Conservation (phyloP, 192 early-diverging fungal species). For the Phlyctochytrium arcticum region DNA sequence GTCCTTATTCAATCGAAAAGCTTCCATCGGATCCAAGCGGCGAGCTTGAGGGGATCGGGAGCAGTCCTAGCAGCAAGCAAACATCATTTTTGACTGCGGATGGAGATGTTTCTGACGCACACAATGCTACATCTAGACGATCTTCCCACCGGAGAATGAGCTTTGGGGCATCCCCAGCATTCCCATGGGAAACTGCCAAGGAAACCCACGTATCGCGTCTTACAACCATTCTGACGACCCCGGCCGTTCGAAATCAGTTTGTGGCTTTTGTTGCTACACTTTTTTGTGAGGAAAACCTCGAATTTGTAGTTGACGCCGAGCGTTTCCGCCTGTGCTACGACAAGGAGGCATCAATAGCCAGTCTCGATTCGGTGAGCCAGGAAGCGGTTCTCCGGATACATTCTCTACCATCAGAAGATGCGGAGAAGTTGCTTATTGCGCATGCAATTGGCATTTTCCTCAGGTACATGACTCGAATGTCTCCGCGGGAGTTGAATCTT, state of each 20-base stretch:
- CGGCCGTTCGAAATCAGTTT: slow-evolving; percentile 51
- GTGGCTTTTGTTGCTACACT: slow-evolving; percentile 61
- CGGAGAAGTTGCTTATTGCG: slow-evolving; percentile 1
- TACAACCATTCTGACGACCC: slow-evolving; percentile 55
- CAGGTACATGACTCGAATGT: slow-evolving; percentile 34
- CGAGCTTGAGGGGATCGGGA: not conserved
- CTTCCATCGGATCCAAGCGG: too few relatives aligned
- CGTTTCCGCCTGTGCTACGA: slow-evolving; percentile 43
- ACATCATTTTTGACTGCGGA: not conserved
- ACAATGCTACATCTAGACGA: not conserved
- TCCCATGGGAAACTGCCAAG: slow-evolving; percentile 5
- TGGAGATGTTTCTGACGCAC: not conserved
- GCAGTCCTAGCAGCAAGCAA: not conserved
- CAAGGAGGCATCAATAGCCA: slow-evolving; percentile 5
- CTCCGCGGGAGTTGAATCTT: slow-evolving; percentile 42
- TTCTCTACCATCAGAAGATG: too few relatives aligned
- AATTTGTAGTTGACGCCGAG: slow-evolving; percentile 63
- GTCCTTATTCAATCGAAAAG: too few relatives aligned
- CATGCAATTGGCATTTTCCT: slow-evolving; percentile 41
- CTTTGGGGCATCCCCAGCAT: not conserved
- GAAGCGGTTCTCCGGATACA: not conserved
- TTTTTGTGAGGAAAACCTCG: slow-evolving; percentile 70
- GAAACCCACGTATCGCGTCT: slow-evolving; percentile 55
- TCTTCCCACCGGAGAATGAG: not conserved
- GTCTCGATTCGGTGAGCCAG: not conserved